Percentiles rank a stretch among this genome's conserved stretches.
Evolutionary conservation across 2,329 filamentous ascomycete species (phyloP).

Genomic region (Aspergillus fijiensis): DNA sequence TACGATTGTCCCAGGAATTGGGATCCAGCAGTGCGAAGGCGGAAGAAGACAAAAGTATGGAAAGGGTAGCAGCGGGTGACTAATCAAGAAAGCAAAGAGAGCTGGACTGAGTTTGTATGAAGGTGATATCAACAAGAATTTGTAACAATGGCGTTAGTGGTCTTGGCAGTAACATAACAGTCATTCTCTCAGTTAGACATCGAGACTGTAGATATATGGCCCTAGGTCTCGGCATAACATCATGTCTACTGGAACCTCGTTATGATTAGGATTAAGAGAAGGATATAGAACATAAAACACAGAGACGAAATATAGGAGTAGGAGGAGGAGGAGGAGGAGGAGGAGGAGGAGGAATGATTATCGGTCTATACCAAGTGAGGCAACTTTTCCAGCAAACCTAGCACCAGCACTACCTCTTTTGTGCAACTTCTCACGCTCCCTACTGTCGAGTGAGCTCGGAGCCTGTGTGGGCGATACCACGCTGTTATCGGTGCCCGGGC

Average conservation of each 20-base stretch:
- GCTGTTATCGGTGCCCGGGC: constrained; percentile 23
- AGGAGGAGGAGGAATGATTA: constrained; percentile 22
- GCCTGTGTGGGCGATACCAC: constrained; percentile 29
- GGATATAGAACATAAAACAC: constrained; percentile 11
- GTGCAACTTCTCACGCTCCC: constrained; percentile 69
- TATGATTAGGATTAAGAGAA: constrained; percentile 22
- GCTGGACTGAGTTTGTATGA: background rate
- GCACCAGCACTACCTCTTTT: constrained; percentile 79
- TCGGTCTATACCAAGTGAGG: constrained; percentile 45
- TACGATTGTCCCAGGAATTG: background rate
- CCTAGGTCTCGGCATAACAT: constrained; percentile 12
- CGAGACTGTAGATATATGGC: constrained; percentile 11
- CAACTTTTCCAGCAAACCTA: constrained; percentile 56
- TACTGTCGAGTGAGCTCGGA: constrained; percentile 34
- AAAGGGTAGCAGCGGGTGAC: background rate
- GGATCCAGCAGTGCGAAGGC: background rate
- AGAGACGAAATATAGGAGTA: background rate
- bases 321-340: too few relatives aligned
- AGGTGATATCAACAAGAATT: background rate
- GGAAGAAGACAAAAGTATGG: background rate
- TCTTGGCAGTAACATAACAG: background rate
- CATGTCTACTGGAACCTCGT: constrained; percentile 19
- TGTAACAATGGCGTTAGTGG: background rate
- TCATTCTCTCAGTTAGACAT: constrained; percentile 1
- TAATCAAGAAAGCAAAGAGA: background rate